Evolutionary conservation across 306 rosid genomes (phyloP).

Genomic region (Hylodesmum podocarpum): DNA sequence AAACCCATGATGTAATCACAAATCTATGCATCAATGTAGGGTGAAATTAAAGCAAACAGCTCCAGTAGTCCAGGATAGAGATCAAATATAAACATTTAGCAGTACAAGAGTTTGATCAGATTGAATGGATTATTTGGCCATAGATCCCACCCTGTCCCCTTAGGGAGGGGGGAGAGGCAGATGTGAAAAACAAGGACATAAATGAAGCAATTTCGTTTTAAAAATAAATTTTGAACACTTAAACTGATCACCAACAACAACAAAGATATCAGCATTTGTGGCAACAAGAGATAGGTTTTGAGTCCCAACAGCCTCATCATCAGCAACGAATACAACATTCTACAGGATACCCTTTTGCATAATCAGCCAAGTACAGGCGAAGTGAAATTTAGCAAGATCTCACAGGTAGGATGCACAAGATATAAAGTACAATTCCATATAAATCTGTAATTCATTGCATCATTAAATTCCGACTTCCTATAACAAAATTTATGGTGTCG

Average conservation of each 20-base stretch:
- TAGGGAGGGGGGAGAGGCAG: background rate
- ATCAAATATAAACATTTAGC: background rate
- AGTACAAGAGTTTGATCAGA: background rate
- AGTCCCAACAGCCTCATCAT: slow-evolving; percentile 19
- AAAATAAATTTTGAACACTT: background rate
- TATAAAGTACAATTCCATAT: background rate
- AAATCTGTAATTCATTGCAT: background rate
- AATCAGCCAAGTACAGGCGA: background rate
- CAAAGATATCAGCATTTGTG: background rate
- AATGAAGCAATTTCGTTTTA: background rate
- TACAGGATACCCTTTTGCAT: background rate
- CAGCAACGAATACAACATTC: slow-evolving; percentile 19
- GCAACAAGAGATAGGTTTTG: background rate
- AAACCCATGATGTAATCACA: slow-evolving; percentile 20
- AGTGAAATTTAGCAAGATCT: slow-evolving; percentile 10
- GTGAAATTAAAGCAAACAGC: slow-evolving; percentile 17
- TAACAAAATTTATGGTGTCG: background rate
- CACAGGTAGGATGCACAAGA: background rate
- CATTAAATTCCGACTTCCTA: background rate
- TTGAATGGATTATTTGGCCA: background rate
- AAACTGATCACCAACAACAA: background rate
- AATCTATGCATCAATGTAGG: background rate
- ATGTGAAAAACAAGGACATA: slow-evolving; percentile 3
- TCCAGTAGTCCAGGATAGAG: background rate
- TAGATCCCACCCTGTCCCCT: background rate